A percentile compares a stretch with the other conserved stretches of the same genome.
phyloP scores from a whole-genome alignment of 768 basidiomycete genomes.

The Sporobolomyces phaffii region DNA sequence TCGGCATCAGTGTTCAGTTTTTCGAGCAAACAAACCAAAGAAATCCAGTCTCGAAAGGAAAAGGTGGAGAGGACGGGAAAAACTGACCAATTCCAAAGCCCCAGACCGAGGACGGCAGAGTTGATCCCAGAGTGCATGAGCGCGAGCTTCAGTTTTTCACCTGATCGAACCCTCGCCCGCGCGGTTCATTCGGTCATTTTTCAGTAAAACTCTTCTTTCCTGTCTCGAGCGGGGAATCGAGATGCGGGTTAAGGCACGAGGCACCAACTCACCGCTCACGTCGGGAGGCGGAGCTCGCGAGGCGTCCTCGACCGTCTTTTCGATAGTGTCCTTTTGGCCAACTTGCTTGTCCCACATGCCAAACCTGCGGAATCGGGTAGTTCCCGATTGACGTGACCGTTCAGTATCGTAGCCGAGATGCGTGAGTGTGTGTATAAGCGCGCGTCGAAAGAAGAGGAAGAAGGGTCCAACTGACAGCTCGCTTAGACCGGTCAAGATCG shows the following conservation, averaged over 20 bases:
- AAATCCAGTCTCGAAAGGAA: not conserved
- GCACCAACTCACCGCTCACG: not conserved
- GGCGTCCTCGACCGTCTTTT: not conserved
- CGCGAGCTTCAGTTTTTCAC: conserved; percentile 44
- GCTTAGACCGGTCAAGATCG: conserved; percentile 44
- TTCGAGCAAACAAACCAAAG: too few species aligned
- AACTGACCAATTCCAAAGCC: conserved; percentile 22
- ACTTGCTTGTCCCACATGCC: conserved; percentile 1
- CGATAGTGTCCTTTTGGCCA: not conserved
- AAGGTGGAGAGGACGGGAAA: too few species aligned
- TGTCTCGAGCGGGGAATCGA: too few species aligned
- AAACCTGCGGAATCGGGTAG: too few species aligned
- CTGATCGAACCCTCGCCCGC: not conserved
- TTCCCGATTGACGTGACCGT: too few species aligned
- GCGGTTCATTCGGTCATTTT: not conserved
- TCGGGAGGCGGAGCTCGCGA: not conserved
- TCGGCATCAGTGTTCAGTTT: too few species aligned
- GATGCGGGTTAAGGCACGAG: not conserved
- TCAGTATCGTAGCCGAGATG: too few species aligned
- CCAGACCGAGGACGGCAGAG: conserved; percentile 37
- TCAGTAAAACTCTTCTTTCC: too few species aligned
- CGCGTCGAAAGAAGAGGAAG: not conserved
- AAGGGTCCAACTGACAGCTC: conserved; percentile 36
- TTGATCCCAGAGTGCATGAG: conserved; percentile 44
- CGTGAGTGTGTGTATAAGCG: not conserved